Evolutionary conservation across 1,139 yeast genomes (phyloP), one percentile per base, ranked within the genome.

Genomic region (Blastobotrys illinoisensis): DNA sequence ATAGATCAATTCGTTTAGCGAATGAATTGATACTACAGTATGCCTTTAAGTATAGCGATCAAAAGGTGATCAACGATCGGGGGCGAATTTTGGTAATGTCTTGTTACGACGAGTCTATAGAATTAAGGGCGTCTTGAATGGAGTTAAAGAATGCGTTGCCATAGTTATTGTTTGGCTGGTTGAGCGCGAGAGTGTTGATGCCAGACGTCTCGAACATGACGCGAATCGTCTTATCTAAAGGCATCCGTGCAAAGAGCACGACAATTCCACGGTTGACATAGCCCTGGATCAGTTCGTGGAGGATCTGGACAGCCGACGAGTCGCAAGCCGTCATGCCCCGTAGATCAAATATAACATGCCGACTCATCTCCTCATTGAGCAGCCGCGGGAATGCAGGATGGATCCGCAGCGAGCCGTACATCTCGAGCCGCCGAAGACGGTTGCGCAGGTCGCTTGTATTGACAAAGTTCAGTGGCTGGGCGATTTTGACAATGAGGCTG

Each of bases 401-500:
- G 1, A 86, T 85, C 52, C 77, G 80, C 26, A 88, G 79, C 0
- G 97, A 86, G 0, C 98, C 97, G 64, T 88, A 90, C 64, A 82
- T 73, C 66, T 93, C 98, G 20, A 93, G 78, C 54, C 98, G 74
- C 55, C 82, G 79, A 53, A 93, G 74, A 26, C 98, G 74, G 49
- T 85, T 77, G 57, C 87, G 82, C 61, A 93, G 74, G 66, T 91
- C 97, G 57, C 86, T 88, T 16, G 95, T 82, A 67, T 93, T 93
- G 44, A 97, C 90, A 69, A 93, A 93, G 1, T 96, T 89, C 56
- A 93, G 74, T 1, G 98, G 97, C 66, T 93, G 98, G 0, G 98
- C 95, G 44, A 93, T 83, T 62, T 86, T 88, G 36, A 91, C 86
- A 48, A 91, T 86, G 51, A 93, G 74, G 64, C 96, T 88, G 0